Percentiles rank a stretch among this genome's conserved stretches.
phyloP scores from a whole-genome alignment of 179 eudicot genomes.

The Camellia oleifera region DNA sequence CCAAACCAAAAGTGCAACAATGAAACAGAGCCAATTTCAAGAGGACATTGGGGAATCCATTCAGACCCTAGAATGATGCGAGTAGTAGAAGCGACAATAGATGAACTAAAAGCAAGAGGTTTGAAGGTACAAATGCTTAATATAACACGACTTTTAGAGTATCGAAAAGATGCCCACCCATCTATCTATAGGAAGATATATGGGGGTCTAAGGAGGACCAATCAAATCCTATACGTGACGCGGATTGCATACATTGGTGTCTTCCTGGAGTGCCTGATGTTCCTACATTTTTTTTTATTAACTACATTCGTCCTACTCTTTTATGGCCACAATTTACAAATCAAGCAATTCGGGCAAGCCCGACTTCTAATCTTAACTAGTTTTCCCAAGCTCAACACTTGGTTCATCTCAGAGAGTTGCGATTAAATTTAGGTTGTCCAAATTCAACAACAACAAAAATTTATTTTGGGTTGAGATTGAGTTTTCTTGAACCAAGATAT shows the following conservation, averaged over 20 bases:
- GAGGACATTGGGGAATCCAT: slow-evolving; percentile 16
- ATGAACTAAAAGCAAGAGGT: slow-evolving; percentile 6
- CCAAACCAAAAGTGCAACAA: slow-evolving; percentile 22
- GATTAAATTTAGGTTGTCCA: no score
- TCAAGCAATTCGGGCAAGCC: no score
- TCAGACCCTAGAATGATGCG: slow-evolving; percentile 22
- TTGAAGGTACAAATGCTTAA: slow-evolving; percentile 19
- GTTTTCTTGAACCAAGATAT: no score
- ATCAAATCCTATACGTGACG: slow-evolving; percentile 10
- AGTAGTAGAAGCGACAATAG: slow-evolving; percentile 13
- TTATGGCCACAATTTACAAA: no score
- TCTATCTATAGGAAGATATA: slow-evolving; percentile 16
- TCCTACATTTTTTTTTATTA: slow-evolving; percentile 7
- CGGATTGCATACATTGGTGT: slow-evolving; percentile 35
- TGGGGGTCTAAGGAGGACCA: slow-evolving; percentile 22
- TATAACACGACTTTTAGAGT: slow-evolving; percentile 28
- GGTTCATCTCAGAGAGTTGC: no score
- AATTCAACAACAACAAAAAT: no score
- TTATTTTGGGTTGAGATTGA: no score
- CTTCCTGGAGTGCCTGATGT: slow-evolving; percentile 36
- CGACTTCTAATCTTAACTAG: no score
- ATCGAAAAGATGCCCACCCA: slow-evolving; percentile 28
- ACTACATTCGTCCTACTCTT: no score
- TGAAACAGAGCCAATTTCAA: slow-evolving; percentile 23
- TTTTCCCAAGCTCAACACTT: no score